Evolutionary conservation across 2,329 filamentous ascomycete genomes (phyloP).

Genomic region (Zalaria obscura): DNA sequence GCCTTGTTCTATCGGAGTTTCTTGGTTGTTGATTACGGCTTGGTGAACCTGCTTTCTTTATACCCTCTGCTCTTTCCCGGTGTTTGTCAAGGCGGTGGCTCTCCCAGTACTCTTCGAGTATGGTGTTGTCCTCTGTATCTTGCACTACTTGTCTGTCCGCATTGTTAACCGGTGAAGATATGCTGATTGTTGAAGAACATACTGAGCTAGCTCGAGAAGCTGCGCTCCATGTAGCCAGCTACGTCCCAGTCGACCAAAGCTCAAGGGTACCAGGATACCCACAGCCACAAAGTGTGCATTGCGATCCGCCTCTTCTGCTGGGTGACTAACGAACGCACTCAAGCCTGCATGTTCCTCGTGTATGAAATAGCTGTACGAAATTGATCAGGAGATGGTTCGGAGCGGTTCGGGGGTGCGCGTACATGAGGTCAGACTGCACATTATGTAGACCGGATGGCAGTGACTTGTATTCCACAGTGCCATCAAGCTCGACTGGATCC

Average conservation of each 20-base stretch:
- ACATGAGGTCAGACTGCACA: constrained; percentile 68
- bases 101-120: constrained; percentile 73
- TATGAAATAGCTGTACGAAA: constrained; percentile 62
- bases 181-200: constrained; percentile 10
- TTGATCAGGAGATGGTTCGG: background rate
- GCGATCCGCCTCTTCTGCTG: constrained; percentile 63
- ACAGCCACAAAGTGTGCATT: constrained; percentile 90
- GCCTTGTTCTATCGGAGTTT: too few relatives aligned
- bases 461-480: constrained; percentile 89
- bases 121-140: constrained; percentile 45
- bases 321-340: constrained; percentile 79
- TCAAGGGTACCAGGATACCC: constrained; percentile 73
- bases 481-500: constrained; percentile 49
- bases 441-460: constrained; percentile 86
- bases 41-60: constrained; percentile 8
- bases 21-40: constrained; percentile 33
- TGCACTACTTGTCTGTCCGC: constrained; percentile 41
- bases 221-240: constrained; percentile 76
- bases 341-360: constrained; percentile 74
- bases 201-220: constrained; percentile 63
- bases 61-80: constrained; percentile 8
- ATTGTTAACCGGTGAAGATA: constrained; percentile 1
- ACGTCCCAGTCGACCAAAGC: constrained; percentile 70
- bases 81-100: constrained; percentile 28
- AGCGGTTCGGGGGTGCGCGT: constrained; percentile 9